phyloP scores from a whole-genome alignment of 2,329 filamentous ascomycete species.

The Neofusicoccum cordaticola region DNA sequence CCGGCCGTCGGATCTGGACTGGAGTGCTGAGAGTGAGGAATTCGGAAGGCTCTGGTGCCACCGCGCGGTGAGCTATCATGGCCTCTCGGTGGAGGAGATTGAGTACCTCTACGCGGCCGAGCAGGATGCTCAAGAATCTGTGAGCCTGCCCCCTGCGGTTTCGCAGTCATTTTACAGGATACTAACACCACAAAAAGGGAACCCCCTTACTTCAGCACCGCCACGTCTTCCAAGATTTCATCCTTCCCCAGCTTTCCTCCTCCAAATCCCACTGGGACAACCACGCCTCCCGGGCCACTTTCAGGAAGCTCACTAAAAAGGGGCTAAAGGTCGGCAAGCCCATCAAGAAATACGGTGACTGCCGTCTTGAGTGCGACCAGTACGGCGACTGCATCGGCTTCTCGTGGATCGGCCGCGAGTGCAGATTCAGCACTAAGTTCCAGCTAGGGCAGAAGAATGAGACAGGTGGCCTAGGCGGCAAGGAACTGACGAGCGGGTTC shows the following conservation, averaged over 20 bases:
- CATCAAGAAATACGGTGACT: constrained; percentile 26
- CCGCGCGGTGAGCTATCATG: constrained; percentile 50
- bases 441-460: neutral
- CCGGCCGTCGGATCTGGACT: constrained; percentile 37
- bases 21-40: constrained; percentile 12
- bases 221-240: constrained; percentile 34
- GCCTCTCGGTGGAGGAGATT: constrained; percentile 44
- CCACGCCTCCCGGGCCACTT: constrained; percentile 22
- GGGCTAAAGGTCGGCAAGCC: neutral
- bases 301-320: neutral
- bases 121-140: constrained; percentile 35
- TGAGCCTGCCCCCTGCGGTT: constrained; percentile 5
- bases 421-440: neutral
- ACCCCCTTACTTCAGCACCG: constrained; percentile 34
- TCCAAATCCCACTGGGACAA: constrained; percentile 33
- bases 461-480: neutral
- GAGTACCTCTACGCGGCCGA: constrained; percentile 47
- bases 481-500: constrained; percentile 1
- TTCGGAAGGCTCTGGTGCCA: constrained; percentile 47
- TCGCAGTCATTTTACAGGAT: too few species aligned
- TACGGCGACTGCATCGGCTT: constrained; percentile 34
- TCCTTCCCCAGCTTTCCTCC: constrained; percentile 28
- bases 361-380: constrained; percentile 33
- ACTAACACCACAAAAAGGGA: constrained; percentile 23
- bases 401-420: constrained; percentile 23